phyloP scores from a whole-genome alignment of 148 eudicot species.

The Vaccinium darrowii region DNA sequence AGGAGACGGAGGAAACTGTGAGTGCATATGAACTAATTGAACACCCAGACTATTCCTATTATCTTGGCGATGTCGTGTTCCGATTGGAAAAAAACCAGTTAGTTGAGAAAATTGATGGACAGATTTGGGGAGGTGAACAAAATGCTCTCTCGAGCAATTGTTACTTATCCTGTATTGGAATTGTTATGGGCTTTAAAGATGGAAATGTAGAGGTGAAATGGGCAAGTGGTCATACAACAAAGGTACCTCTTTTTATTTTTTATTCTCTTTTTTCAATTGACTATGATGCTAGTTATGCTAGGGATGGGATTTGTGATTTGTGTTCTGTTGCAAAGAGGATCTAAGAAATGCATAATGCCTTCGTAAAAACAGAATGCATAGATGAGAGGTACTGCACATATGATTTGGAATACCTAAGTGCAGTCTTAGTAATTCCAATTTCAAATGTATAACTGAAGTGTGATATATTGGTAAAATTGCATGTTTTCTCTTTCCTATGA shows the following conservation, averaged over 20 bases:
- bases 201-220: constrained; percentile 78
- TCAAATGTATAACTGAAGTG: not conserved
- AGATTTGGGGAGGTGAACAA: constrained; percentile 15
- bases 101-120: constrained; percentile 21
- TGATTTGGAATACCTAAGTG: not conserved
- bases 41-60: constrained; percentile 76
- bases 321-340: constrained; percentile 5
- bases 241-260: constrained; percentile 42
- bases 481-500: not conserved
- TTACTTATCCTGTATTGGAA: constrained; percentile 63
- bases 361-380: constrained; percentile 2
- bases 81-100: constrained; percentile 32
- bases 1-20: constrained; percentile 57
- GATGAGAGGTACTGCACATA: not conserved
- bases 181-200: constrained; percentile 54
- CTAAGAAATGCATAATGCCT: constrained; percentile 14
- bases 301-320: not conserved
- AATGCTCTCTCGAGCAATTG: constrained; percentile 22
- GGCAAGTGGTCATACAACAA: constrained; percentile 63
- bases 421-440: not conserved
- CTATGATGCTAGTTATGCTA: not conserved
- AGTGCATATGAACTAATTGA: constrained; percentile 94
- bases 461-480: not conserved
- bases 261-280: not conserved
- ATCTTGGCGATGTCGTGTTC: constrained; percentile 70